Evolutionary conservation across 2,329 filamentous ascomycete species (phyloP).

Genomic region (Penicillium sp.): DNA sequence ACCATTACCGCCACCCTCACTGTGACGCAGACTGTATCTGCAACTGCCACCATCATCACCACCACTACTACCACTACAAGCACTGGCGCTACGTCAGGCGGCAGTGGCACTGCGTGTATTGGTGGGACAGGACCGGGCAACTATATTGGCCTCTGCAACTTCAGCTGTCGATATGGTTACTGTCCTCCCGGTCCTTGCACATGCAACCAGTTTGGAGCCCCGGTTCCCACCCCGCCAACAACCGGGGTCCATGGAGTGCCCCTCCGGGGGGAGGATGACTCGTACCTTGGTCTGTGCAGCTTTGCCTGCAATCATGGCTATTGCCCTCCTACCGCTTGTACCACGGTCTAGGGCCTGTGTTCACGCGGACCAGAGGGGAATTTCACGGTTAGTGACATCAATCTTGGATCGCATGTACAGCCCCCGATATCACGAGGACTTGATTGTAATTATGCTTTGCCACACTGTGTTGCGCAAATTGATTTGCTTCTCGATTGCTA

Average conservation of each 20-base stretch:
- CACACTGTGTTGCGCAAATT: too few relatives aligned
- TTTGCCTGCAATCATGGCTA: slow-evolving; percentile 50
- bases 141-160: slow-evolving; percentile 31
- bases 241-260: slow-evolving; percentile 23
- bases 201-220: slow-evolving; percentile 26
- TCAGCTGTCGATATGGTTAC: slow-evolving; percentile 33
- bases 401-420: too few relatives aligned
- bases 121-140: slow-evolving; percentile 30
- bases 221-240: slow-evolving; percentile 23
- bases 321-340: slow-evolving; percentile 38
- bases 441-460: too few relatives aligned
- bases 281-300: slow-evolving; percentile 48
- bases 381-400: too few relatives aligned
- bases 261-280: slow-evolving; percentile 26
- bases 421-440: too few relatives aligned
- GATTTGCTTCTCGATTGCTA: too few relatives aligned
- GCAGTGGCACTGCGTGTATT: slow-evolving; percentile 18
- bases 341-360: too few relatives aligned
- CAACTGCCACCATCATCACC: slow-evolving; percentile 1
- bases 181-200: slow-evolving; percentile 33
- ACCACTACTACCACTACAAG: not conserved
- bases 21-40: slow-evolving; percentile 1
- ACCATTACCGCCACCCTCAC: slow-evolving; percentile 8
- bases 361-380: too few relatives aligned
- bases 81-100: slow-evolving; percentile 1